Conservation (phyloP, 352 stramenopile genomes). For the Globisporangium canariense region DNA sequence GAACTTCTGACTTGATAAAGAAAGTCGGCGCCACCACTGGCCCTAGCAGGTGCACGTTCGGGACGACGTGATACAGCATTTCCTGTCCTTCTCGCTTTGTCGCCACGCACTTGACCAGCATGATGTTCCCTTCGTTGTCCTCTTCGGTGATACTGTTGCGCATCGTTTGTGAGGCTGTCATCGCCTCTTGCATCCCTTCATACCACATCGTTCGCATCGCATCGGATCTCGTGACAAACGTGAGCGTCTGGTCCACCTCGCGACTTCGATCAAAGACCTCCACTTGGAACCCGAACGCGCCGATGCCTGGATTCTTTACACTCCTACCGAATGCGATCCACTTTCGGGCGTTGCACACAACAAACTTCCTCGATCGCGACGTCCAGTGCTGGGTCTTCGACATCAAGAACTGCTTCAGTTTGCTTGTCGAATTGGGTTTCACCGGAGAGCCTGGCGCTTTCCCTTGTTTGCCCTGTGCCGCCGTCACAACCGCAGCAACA, state of each 20-base stretch:
- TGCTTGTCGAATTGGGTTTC: constrained; percentile 29
- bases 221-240: constrained; percentile 67
- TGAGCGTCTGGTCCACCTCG: constrained; percentile 72
- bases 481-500: constrained; percentile 6
- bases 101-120: constrained; percentile 57
- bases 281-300: constrained; percentile 76
- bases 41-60: constrained; percentile 54
- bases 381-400: constrained; percentile 58
- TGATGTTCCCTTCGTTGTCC: constrained; percentile 58
- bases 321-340: constrained; percentile 76
- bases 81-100: constrained; percentile 38
- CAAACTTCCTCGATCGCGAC: constrained; percentile 50
- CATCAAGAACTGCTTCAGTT: constrained; percentile 65
- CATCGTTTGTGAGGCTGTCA: constrained; percentile 38
- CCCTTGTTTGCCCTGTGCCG: neutral
- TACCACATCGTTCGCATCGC: constrained; percentile 55
- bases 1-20: constrained; percentile 73
- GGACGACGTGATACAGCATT: constrained; percentile 49
- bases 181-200: constrained; percentile 50
- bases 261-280: constrained; percentile 71
- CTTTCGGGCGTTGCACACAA: constrained; percentile 69
- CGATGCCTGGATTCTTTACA: constrained; percentile 60
- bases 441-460: neutral
- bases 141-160: constrained; percentile 56
- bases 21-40: constrained; percentile 62